Percentiles rank a stretch among this genome's conserved stretches.
Conservation (phyloP, 768 basidiomycete genomes). For the Podaxis sp. region DNA sequence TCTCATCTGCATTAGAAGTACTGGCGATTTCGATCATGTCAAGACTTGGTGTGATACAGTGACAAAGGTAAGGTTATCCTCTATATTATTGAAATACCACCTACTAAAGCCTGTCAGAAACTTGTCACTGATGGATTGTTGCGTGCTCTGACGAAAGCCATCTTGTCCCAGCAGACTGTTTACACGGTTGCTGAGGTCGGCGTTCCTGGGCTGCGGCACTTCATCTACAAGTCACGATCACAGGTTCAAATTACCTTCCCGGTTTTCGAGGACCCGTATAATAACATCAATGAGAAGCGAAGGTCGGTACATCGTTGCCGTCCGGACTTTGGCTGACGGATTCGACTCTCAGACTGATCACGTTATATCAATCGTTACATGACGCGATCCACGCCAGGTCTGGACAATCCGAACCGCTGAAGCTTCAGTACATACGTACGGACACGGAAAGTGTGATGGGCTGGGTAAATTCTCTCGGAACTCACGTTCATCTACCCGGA, state of each 20-base stretch:
- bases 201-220: conserved; percentile 92
- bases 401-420: conserved; percentile 75
- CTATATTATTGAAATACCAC: background rate
- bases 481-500: background rate
- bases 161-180: conserved; percentile 49
- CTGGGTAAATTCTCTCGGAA: conserved; percentile 64
- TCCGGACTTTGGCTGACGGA: background rate
- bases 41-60: conserved; percentile 73
- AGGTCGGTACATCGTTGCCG: conserved; percentile 40
- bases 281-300: conserved; percentile 53
- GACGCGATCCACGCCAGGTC: conserved; percentile 91
- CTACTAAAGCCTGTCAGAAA: conserved; percentile 43
- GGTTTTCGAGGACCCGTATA: conserved; percentile 84
- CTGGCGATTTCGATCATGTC: conserved; percentile 84
- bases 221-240: conserved; percentile 88
- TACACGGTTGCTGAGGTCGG: conserved; percentile 74
- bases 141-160: conserved; percentile 48
- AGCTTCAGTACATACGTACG: conserved; percentile 85
- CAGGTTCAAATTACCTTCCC: conserved; percentile 91
- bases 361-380: conserved; percentile 84
- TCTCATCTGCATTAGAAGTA: conserved; percentile 78
- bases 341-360: conserved; percentile 58
- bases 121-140: conserved; percentile 59
- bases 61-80: conserved; percentile 43
- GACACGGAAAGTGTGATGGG: conserved; percentile 89